Percentiles rank a stretch among this genome's conserved stretches.
Evolutionary conservation across 257 asterid species (phyloP).

Genomic region (Capsicum baccatum): DNA sequence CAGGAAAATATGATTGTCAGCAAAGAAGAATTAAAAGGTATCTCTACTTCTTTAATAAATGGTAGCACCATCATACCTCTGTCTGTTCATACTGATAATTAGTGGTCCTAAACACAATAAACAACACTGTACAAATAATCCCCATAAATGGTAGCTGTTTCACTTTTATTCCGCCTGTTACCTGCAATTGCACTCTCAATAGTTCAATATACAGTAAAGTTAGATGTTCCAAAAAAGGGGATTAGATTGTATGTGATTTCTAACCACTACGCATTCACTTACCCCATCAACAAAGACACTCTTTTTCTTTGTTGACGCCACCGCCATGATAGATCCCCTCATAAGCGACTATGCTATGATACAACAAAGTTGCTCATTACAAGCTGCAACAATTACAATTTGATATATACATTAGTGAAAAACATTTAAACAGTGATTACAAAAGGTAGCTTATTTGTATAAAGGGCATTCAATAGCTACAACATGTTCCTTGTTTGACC

Average conservation of each 20-base stretch:
- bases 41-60: not conserved
- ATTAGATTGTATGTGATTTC: not conserved
- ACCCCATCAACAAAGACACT: not conserved
- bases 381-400: constrained; percentile 15
- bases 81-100: constrained; percentile 71
- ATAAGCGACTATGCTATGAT: not conserved
- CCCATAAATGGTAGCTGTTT: constrained; percentile 69
- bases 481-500: not conserved
- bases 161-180: constrained; percentile 61
- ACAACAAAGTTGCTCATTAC: not conserved
- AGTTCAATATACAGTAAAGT: not conserved
- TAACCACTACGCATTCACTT: constrained; percentile 13
- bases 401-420: not conserved
- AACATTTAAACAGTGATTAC: not conserved
- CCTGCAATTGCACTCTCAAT: constrained; percentile 40
- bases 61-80: constrained; percentile 44
- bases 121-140: constrained; percentile 60
- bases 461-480: not conserved
- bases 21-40: not conserved
- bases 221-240: not conserved
- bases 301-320: constrained; percentile 5
- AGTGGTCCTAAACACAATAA: constrained; percentile 61
- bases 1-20: constrained; percentile 16
- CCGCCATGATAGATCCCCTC: constrained; percentile 21
- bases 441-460: not conserved